A percentile compares a stretch with the other conserved stretches of the same genome.
Evolutionary conservation across 2,329 filamentous ascomycete species (phyloP).

Genomic region (Aspergillus sp.): DNA sequence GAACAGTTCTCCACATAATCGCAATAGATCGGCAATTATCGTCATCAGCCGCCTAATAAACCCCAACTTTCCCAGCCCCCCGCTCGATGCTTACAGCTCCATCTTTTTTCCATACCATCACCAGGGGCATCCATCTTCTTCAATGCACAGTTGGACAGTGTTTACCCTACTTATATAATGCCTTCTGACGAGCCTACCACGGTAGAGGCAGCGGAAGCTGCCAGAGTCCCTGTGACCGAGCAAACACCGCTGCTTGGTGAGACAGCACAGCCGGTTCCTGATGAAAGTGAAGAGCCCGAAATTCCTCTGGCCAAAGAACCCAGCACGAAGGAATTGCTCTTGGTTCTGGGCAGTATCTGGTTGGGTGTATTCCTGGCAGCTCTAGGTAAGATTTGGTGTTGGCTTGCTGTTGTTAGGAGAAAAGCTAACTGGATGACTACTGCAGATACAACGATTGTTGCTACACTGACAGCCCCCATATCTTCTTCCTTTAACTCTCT

Average conservation of each 20-base stretch:
- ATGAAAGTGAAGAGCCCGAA: constrained; percentile 9
- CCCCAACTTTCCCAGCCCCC: too few relatives aligned
- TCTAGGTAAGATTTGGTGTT: constrained; percentile 34
- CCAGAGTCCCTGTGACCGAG: constrained; percentile 17
- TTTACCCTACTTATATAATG: too few relatives aligned
- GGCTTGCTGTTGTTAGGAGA: neutral
- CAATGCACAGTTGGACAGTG: too few relatives aligned
- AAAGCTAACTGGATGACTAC: constrained; percentile 2
- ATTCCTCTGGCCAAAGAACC: constrained; percentile 39
- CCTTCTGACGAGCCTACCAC: too few relatives aligned
- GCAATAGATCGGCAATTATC: too few relatives aligned
- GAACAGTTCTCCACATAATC: too few relatives aligned
- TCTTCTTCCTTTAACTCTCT: constrained; percentile 78
- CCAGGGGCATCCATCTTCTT: too few relatives aligned
- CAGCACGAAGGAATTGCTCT: constrained; percentile 41
- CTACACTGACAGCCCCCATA: constrained; percentile 78
- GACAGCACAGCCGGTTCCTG: constrained; percentile 4
- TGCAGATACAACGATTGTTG: constrained; percentile 73
- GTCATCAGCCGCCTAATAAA: too few relatives aligned
- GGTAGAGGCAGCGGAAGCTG: too few relatives aligned
- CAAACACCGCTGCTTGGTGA: constrained; percentile 27
- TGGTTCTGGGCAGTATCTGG: constrained; percentile 49
- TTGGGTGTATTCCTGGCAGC: constrained; percentile 53
- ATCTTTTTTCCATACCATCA: too few relatives aligned
- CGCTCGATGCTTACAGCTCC: too few relatives aligned